Conservation (phyloP, 495 filamentous ascomycete species). For the Cercophora scortea region DNA sequence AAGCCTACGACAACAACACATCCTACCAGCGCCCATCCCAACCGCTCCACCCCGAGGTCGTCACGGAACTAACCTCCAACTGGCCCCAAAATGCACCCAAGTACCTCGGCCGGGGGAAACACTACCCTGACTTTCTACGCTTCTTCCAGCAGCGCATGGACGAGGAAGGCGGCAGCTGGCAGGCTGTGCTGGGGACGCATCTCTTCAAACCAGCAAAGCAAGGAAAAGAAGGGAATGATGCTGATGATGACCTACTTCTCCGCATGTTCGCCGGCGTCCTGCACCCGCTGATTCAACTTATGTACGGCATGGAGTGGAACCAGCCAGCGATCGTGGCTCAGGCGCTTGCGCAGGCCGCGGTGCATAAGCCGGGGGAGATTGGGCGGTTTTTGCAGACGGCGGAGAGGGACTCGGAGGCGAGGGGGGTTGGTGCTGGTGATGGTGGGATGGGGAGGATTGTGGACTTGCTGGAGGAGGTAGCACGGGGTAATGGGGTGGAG, state of each 20-base stretch:
- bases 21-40: slow-evolving; percentile 50
- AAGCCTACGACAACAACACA: slow-evolving; percentile 51
- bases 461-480: slow-evolving; percentile 55
- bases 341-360: slow-evolving; percentile 66
- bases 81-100: slow-evolving; percentile 37
- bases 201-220: slow-evolving; percentile 58
- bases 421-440: too few species aligned
- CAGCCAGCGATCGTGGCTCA: slow-evolving; percentile 78
- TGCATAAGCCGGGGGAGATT: slow-evolving; percentile 47
- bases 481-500: slow-evolving; percentile 56
- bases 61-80: slow-evolving; percentile 46
- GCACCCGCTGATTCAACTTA: slow-evolving; percentile 79
- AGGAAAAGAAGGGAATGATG: too few species aligned
- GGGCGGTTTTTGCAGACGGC: slow-evolving; percentile 48
- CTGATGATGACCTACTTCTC: slow-evolving; percentile 9
- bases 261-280: slow-evolving; percentile 49
- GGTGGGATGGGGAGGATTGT: slow-evolving; percentile 29
- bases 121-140: slow-evolving; percentile 61
- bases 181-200: slow-evolving; percentile 52
- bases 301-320: slow-evolving; percentile 72
- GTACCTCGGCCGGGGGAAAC: slow-evolving; percentile 37
- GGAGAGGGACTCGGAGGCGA: too few species aligned
- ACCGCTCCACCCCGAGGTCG: slow-evolving; percentile 30
- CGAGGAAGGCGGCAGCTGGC: slow-evolving; percentile 45
- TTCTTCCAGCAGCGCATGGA: slow-evolving; percentile 72